Base-by-base conservation (phyloP, 2,329 filamentous ascomycete genomes). In the Botrytis fragariae region DNA sequence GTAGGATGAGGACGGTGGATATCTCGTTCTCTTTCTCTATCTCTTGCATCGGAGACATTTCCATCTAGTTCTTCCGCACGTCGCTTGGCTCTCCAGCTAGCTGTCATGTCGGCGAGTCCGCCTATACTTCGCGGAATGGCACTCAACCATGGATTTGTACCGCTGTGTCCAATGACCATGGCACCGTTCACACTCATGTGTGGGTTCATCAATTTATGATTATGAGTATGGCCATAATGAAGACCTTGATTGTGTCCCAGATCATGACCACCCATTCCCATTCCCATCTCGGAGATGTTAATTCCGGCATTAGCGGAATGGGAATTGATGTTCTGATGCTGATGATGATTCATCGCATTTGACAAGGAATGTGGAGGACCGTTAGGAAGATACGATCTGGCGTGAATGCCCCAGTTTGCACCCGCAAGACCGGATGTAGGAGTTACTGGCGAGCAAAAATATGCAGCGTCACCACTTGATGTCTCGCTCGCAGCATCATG, bases 71-170 rank as follows among this genome's bases (percentile, higher is more conserved):
- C 78, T 32, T 77, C 77, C 9, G 72, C 74, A 14, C 75, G 42
- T 42, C 76, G 71, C 73, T 79, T 79, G 22, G 25, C 51, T 51
- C 61, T 42, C 75, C 71, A 76, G 51, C 48, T 35, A 48, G 61
- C 67, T 39, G 65, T 61, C 77, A 77, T 73, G 10, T 73, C 68
- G n/a, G 39, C 51, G 9, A 70, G 54, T 10, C 68, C 68, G 4
- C 54, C 25, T 60, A 62, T 75, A 32, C 83, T 83, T 32, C 84
- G 81, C 9, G 85, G 85, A 44, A 86, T 82, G 20, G 84, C 84
- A 74, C 83, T 86, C 12, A 86, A 81, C 77, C 83, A 82, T 7
- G 84, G 84, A 72, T 83, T 84, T 3, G 83, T 74, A 9, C 73
- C 75, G 18, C 10, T 39, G 10, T 51, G 48, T 5, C 48, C 65